Conservation (phyloP, 2,329 filamentous ascomycete species). For the Sporothrix phasma region DNA sequence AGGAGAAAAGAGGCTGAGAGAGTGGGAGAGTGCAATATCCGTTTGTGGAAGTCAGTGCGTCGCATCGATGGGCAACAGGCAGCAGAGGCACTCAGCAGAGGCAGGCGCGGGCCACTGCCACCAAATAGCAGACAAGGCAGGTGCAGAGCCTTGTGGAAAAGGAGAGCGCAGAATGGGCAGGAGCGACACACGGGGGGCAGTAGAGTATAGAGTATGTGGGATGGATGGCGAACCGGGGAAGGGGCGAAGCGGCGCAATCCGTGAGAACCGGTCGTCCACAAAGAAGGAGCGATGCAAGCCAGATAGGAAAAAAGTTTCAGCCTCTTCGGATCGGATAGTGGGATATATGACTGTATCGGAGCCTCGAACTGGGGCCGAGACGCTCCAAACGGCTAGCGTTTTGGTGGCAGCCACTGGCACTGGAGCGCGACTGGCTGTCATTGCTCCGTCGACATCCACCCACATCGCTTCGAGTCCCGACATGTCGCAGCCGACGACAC, state of each 20-base stretch:
- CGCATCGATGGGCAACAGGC: neutral
- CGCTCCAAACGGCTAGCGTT: neutral
- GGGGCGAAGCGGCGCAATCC: neutral
- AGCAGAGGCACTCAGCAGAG: conserved; percentile 12
- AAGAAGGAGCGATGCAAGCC: conserved; percentile 5
- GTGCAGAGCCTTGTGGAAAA: neutral
- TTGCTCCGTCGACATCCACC: neutral
- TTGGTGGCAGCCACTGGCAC: neutral
- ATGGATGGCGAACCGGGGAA: conserved; percentile 1
- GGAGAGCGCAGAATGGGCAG: neutral
- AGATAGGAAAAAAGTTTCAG: conserved; percentile 20
- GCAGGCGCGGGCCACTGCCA: neutral
- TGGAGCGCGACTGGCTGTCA: neutral
- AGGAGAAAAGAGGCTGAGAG: neutral
- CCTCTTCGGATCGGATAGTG: conserved; percentile 13
- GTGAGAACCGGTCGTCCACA: neutral
- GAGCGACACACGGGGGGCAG: conserved; percentile 6
- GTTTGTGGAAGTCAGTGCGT: too few species aligned
- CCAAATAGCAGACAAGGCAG: neutral
- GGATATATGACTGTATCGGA: neutral
- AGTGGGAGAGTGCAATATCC: too few species aligned
- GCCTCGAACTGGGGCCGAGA: neutral
- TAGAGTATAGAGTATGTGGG: neutral
- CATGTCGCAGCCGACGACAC: neutral
- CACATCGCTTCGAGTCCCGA: neutral